These are phyloP conservation scores for Metarhizium humberi DNA, from an alignment of 2,329 filamentous ascomycete species.

Conservation along the genomic window DNA sequence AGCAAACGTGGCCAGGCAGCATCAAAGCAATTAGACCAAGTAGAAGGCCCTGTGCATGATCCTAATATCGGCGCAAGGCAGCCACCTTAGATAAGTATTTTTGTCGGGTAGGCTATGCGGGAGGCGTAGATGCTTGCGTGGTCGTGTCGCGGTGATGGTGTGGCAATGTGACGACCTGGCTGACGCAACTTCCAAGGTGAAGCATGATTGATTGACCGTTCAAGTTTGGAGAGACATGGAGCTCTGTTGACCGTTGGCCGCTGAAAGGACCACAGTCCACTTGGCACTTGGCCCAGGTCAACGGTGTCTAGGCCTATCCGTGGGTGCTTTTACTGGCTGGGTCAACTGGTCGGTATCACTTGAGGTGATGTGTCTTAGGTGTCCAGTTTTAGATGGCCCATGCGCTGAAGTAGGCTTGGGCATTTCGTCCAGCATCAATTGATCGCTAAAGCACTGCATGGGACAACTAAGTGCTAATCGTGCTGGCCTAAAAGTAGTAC, in stretches of 20 bases:
- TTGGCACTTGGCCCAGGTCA: no score
- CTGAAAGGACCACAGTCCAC: no score
- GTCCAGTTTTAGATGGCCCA: no score
- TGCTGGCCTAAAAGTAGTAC: no score
- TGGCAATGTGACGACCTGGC: constrained; percentile 11
- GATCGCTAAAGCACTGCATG: no score
- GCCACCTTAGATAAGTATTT: neutral
- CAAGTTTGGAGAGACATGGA: neutral
- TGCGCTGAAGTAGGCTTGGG: no score
- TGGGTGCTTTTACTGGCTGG: no score
- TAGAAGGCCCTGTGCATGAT: neutral
- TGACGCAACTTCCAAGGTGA: constrained; percentile 22
- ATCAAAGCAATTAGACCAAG: neutral
- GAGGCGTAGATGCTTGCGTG: neutral
- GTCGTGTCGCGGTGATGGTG: constrained; percentile 10
- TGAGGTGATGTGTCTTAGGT: no score
- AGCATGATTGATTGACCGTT: constrained; percentile 27
- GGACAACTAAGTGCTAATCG: no score
- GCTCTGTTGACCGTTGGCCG: neutral
- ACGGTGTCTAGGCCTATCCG: no score
- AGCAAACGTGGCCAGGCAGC: neutral
- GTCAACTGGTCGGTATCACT: no score
- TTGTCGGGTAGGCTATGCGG: constrained; percentile 5
- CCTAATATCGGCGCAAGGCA: neutral
- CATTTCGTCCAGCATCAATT: no score